Evolutionary conservation across 306 rosid genomes (phyloP).

Genomic region (Quercus mongolica): DNA sequence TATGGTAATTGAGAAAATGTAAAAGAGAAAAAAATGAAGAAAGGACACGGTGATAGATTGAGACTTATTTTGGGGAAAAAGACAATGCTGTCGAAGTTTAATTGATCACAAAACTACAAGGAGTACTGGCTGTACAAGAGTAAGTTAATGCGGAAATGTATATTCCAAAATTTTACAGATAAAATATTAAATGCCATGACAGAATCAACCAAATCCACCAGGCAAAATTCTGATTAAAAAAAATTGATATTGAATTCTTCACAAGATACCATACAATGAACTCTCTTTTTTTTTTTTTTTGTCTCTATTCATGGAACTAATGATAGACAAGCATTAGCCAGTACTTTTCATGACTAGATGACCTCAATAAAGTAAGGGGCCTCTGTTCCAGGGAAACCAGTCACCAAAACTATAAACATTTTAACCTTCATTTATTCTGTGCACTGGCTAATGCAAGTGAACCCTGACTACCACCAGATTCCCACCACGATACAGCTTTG

Average conservation of each 20-base stretch:
- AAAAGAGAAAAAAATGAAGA: constrained; percentile 34
- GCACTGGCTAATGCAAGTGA: no score
- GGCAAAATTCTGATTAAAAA: background rate
- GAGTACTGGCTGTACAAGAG: background rate
- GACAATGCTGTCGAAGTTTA: background rate
- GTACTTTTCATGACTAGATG: no score
- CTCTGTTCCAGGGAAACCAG: no score
- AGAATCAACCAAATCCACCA: background rate
- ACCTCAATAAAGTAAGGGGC: no score
- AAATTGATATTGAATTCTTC: background rate
- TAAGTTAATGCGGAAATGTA: background rate
- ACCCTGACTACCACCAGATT: no score
- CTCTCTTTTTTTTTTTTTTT: background rate
- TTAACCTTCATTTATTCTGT: no score
- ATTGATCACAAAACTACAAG: constrained; percentile 10
- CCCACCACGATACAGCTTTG: no score
- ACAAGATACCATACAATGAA: background rate
- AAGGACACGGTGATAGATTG: constrained; percentile 28
- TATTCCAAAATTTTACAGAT: background rate
- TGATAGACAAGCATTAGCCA: no score
- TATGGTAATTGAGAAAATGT: constrained; percentile 33
- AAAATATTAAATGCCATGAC: background rate
- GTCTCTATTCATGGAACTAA: no score
- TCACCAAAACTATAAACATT: no score
- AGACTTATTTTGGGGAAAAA: background rate